Evolutionary conservation across 768 basidiomycete genomes (phyloP).

Genomic region (Neoboletus brunneissimus): DNA sequence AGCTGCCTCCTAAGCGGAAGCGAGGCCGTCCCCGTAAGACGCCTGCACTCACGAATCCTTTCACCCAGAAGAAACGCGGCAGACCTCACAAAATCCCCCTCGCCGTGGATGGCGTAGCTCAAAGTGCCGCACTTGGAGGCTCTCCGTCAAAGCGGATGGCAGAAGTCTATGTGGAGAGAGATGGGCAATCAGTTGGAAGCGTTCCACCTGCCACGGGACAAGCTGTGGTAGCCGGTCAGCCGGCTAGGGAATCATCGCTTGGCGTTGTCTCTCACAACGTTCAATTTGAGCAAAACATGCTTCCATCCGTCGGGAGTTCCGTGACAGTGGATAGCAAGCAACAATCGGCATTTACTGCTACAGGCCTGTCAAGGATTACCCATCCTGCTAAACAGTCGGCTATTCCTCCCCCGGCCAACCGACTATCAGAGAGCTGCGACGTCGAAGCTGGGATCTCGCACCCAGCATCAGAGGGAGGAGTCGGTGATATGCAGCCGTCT

Average conservation of each 20-base stretch:
- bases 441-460: not conserved
- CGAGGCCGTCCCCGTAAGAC: conserved; percentile 56
- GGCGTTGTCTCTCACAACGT: not conserved
- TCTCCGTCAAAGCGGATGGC: not conserved
- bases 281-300: not conserved
- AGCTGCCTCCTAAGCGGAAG: conserved; percentile 36
- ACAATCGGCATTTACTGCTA: not conserved
- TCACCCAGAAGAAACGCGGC: conserved; percentile 35
- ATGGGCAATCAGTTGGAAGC: not conserved
- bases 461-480: not conserved
- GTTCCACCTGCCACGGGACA: not conserved
- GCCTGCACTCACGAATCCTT: conserved; percentile 5
- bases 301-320: not conserved
- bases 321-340: not conserved
- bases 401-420: too few relatives aligned
- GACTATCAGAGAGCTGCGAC: not conserved
- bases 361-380: not conserved
- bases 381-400: not conserved
- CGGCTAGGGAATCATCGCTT: not conserved
- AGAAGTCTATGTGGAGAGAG: not conserved
- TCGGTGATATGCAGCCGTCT: not conserved
- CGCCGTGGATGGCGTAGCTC: conserved; percentile 1
- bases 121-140: conserved; percentile 2
- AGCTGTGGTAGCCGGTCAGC: not conserved
- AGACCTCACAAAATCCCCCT: conserved; percentile 31